Conservation (phyloP, 1,139 yeast species). For the Kurtzmaniella natalensis region DNA sequence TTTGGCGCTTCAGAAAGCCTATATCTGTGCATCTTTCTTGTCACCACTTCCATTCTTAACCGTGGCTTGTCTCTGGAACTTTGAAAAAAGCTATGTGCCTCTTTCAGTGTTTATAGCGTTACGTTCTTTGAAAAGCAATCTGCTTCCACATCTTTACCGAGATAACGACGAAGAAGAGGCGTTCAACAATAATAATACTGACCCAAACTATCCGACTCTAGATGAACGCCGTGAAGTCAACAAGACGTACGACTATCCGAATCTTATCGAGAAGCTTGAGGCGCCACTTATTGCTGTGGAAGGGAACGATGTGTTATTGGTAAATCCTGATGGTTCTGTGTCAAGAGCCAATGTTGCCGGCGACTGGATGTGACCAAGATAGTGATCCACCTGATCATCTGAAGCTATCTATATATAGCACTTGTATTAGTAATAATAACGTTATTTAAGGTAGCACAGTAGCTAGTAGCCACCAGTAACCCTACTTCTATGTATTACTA, state of each 20-base stretch:
- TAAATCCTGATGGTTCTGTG: slow-evolving; percentile 55
- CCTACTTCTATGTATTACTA: too few relatives aligned
- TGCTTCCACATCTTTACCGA: slow-evolving; percentile 10
- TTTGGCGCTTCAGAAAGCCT: slow-evolving; percentile 74
- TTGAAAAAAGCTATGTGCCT: slow-evolving; percentile 77
- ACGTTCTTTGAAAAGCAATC: slow-evolving; percentile 38
- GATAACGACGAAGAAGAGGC: slow-evolving; percentile 14
- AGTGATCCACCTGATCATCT: background rate
- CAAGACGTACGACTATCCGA: slow-evolving; percentile 75
- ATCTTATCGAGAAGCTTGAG: slow-evolving; percentile 61
- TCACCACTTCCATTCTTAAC: slow-evolving; percentile 74
- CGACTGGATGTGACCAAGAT: slow-evolving; percentile 43
- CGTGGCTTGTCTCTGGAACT: slow-evolving; percentile 67
- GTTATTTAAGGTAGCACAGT: too few relatives aligned
- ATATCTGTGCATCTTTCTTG: slow-evolving; percentile 63
- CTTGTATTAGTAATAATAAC: background rate
- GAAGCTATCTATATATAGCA: background rate
- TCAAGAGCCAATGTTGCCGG: slow-evolving; percentile 43
- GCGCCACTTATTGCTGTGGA: slow-evolving; percentile 79
- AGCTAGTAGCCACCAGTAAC: too few relatives aligned
- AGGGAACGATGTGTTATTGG: slow-evolving; percentile 56
- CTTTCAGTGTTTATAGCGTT: slow-evolving; percentile 82
- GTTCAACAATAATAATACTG: slow-evolving; percentile 9
- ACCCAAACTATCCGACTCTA: slow-evolving; percentile 40
- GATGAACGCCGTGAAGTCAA: slow-evolving; percentile 66